phyloP scores from a whole-genome alignment of 1,284 basidiomycete species.

The Puccinia horiana region DNA sequence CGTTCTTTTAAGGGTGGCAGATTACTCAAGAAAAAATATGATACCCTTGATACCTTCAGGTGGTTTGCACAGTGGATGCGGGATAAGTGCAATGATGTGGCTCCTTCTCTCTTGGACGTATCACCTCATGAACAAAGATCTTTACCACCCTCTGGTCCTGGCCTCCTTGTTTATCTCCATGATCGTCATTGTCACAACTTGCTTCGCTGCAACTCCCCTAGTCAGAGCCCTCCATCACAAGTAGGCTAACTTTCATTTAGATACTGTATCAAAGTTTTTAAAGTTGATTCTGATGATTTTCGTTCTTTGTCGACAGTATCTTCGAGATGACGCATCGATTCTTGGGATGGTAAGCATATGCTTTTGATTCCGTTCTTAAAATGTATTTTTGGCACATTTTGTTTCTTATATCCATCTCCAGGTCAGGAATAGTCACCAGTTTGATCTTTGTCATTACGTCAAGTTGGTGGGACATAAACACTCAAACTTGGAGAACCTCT shows the following conservation, averaged over 20 bases:
- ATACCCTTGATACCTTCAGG: slow-evolving; percentile 58
- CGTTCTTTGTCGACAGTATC: slow-evolving; percentile 61
- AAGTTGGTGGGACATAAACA: slow-evolving; percentile 66
- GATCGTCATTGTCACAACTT: slow-evolving; percentile 64
- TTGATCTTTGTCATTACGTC: slow-evolving; percentile 70
- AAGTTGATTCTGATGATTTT: neutral
- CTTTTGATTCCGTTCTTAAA: slow-evolving; percentile 65
- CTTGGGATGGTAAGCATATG: slow-evolving; percentile 71
- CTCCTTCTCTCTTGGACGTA: slow-evolving; percentile 61
- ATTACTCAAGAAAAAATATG: neutral
- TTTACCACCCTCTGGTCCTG: slow-evolving; percentile 65
- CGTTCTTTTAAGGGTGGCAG: neutral
- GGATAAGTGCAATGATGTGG: slow-evolving; percentile 67
- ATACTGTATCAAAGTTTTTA: neutral
- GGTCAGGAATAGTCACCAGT: slow-evolving; percentile 67
- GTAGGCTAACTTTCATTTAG: slow-evolving; percentile 59
- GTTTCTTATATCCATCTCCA: slow-evolving; percentile 68
- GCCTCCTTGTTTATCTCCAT: slow-evolving; percentile 67
- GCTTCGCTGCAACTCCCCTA: slow-evolving; percentile 70
- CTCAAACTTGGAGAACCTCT: slow-evolving; percentile 65
- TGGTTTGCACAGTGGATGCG: slow-evolving; percentile 74
- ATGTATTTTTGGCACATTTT: slow-evolving; percentile 66
- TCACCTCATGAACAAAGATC: slow-evolving; percentile 66
- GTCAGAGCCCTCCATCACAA: slow-evolving; percentile 75
- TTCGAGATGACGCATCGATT: slow-evolving; percentile 76